phyloP scores from a whole-genome alignment of 2,329 filamentous ascomycete species.

The Teratosphaeria pseudoeucalypti region DNA sequence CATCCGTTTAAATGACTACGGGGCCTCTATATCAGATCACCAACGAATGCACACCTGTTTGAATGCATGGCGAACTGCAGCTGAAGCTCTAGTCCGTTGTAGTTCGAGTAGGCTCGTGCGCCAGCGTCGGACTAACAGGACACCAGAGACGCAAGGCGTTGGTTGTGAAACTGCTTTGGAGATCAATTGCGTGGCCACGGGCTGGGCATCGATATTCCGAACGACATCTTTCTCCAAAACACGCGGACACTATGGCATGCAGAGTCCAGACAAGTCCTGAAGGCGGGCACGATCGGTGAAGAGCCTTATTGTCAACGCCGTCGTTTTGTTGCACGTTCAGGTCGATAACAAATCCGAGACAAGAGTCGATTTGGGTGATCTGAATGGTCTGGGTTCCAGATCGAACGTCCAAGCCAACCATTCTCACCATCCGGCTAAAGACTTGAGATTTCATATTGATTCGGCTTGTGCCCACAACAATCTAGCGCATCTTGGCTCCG shows the following conservation, averaged over 20 bases:
- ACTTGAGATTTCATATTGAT: not conserved
- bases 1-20: no score
- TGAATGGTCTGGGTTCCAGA: not conserved
- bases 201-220: no score
- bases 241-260: not conserved
- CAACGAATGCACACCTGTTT: no score
- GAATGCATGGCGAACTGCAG: not conserved
- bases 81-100: not conserved
- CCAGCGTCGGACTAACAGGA: not conserved
- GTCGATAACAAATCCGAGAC: not conserved
- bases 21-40: no score
- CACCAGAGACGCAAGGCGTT: not conserved
- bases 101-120: not conserved
- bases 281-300: not conserved
- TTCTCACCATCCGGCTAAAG: not conserved
- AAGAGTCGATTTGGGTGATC: not conserved
- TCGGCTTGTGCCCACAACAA: not conserved
- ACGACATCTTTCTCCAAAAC: no score
- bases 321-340: not conserved
- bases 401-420: not conserved
- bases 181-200: no score
- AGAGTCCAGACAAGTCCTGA: not conserved
- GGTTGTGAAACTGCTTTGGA: not conserved
- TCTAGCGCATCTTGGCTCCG: not conserved
- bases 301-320: not conserved